Percentiles rank a stretch among this genome's conserved stretches.
phyloP scores from a whole-genome alignment of 768 basidiomycete species.

The Symmetrospora coprosmae region DNA sequence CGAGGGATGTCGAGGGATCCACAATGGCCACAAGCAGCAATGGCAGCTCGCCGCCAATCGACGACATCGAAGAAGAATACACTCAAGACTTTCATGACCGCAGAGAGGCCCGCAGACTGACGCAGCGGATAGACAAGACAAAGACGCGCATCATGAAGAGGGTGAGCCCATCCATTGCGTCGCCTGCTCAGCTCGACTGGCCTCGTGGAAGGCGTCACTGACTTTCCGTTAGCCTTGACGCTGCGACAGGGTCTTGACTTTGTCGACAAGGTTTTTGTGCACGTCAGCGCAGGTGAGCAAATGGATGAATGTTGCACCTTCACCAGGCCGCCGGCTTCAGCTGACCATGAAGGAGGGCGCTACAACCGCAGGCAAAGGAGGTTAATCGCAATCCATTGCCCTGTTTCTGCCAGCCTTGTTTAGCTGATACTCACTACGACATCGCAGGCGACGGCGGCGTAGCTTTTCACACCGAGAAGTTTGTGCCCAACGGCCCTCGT shows the following conservation, averaged over 20 bases:
- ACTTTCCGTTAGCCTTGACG: too few relatives aligned
- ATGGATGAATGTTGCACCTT: too few relatives aligned
- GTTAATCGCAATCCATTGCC: too few relatives aligned
- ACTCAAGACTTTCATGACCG: conserved; percentile 16
- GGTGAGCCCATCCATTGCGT: too few relatives aligned
- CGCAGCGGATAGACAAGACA: neutral
- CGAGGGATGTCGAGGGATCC: too few relatives aligned
- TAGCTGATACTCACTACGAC: too few relatives aligned
- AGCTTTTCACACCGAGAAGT: conserved; percentile 85
- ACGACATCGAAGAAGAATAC: too few relatives aligned
- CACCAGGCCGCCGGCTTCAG: too few relatives aligned
- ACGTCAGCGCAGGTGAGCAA: conserved; percentile 2
- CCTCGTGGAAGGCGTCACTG: neutral
- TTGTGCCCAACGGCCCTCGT: conserved; percentile 49
- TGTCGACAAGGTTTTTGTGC: conserved; percentile 14
- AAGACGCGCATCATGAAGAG: conserved; percentile 16
- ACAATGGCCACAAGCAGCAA: too few relatives aligned
- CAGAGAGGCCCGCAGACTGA: neutral
- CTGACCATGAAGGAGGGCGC: neutral
- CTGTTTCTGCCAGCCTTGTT: too few relatives aligned
- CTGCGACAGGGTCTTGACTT: conserved; percentile 14
- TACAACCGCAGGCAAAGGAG: conserved; percentile 11
- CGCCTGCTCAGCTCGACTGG: too few relatives aligned
- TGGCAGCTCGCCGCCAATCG: neutral
- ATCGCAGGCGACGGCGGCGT: conserved; percentile 81